Conservation (phyloP, 148 eudicot genomes). For the Rhododendron simsii region DNA sequence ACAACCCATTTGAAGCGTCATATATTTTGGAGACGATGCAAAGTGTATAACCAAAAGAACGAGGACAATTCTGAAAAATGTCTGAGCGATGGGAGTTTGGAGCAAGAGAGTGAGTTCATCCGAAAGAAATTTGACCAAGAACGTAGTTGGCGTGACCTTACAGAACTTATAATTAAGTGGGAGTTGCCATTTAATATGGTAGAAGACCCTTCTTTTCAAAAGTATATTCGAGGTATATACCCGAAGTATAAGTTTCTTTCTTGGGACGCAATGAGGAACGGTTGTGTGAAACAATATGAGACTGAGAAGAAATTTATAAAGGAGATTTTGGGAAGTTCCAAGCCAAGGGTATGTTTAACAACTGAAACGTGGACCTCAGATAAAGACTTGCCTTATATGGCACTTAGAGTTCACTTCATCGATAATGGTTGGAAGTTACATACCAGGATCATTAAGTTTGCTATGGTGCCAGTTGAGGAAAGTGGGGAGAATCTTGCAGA, state of each 20-base stretch:
- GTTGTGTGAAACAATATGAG: background rate
- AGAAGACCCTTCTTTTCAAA: background rate
- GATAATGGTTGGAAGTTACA: background rate
- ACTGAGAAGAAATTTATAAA: background rate
- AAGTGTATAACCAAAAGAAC: conserved; percentile 2
- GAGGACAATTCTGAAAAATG: background rate
- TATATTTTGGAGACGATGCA: conserved; percentile 13
- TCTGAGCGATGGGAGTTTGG: background rate
- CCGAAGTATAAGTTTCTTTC: background rate
- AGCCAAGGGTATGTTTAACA: conserved; percentile 1
- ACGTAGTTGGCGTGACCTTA: conserved; percentile 2
- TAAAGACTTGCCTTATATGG: background rate
- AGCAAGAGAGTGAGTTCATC: background rate
- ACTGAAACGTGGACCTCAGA: background rate
- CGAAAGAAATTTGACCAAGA: conserved; percentile 3
- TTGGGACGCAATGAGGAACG: background rate
- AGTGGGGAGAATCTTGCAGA: background rate
- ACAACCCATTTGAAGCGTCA: conserved; percentile 21
- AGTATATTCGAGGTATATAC: background rate
- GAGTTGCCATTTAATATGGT: background rate
- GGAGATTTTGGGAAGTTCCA: background rate
- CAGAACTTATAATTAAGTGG: background rate
- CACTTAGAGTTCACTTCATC: background rate
- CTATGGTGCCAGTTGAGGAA: background rate
- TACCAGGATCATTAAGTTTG: background rate